Evolutionary conservation across 208 protist species (phyloP).

Genomic region (Leishmania major): DNA sequence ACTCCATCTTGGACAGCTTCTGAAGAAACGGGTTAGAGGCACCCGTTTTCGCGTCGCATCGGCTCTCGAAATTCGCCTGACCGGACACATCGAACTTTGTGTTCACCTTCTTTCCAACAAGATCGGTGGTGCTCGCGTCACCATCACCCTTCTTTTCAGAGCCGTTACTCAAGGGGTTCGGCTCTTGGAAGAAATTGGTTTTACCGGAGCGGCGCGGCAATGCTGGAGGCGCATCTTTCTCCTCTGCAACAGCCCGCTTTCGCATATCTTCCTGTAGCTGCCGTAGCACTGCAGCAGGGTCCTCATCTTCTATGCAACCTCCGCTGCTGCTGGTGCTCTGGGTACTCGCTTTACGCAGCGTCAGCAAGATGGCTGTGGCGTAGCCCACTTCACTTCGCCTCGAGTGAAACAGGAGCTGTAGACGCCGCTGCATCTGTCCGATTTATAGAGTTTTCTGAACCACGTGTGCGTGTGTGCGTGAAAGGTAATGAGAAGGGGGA

Average conservation of each 20-base stretch:
- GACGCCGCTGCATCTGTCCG: constrained; percentile 22
- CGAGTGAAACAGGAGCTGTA: neutral
- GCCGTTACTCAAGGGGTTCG: neutral
- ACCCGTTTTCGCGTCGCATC: neutral
- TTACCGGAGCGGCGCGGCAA: constrained; percentile 46
- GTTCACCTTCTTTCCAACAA: neutral
- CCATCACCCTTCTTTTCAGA: neutral
- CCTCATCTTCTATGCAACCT: constrained; percentile 32
- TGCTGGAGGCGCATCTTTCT: constrained; percentile 32
- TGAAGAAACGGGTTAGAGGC: constrained; percentile 55
- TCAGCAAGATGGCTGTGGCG: neutral
- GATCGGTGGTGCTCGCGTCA: neutral
- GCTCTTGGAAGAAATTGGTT: constrained; percentile 37
- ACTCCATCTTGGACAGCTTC: constrained; percentile 68
- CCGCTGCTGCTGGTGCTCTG: neutral
- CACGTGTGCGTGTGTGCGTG: neutral
- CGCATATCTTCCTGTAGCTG: constrained; percentile 43
- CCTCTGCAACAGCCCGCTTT: constrained; percentile 19
- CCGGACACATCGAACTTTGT: neutral
- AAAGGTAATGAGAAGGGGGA: neutral
- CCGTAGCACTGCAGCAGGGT: constrained; percentile 47
- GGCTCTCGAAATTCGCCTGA: neutral
- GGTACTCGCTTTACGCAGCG: constrained; percentile 3
- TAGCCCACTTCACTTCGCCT: neutral
- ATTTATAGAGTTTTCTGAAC: constrained; percentile 7